Evolutionary conservation across 1,284 basidiomycete genomes (phyloP), one percentile per base, ranked within the genome.

Genomic region (Boletus chippewaensis): DNA sequence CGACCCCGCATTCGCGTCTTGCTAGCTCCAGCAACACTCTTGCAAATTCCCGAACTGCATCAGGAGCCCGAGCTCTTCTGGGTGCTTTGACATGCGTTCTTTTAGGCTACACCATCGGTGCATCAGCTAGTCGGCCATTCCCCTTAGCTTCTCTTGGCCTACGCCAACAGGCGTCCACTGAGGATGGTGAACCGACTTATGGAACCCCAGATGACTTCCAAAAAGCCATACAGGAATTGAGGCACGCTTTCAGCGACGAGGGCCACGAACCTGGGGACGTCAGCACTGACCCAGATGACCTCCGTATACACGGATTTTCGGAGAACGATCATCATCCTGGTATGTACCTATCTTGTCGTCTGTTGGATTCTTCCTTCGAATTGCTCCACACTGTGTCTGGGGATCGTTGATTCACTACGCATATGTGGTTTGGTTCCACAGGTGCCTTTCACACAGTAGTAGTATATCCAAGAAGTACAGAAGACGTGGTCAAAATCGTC

Each of bases 401-500:
- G 13, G 13, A 16, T 12, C 20, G 9, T 10, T 39, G 8, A 18
- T 11, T 55, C 3, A 56, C 41, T 12, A 22, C 6, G 28, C 12
- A 15, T 38, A 32, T 47, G 24, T 0, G 10, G 4, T 8, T 46
- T 42, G n/a, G 24, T n/a, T 42, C 28, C 28, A 45, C 49, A 78
- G 80, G 68, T 40, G 59, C 65, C 26, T 59, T 63, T 7, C 78
- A 79, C 48, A 76, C 71, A 38, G 79, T 80, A 2, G 70, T 83
- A 0, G 75, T 81, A 7, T 80, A 76, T 57, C 80, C 79, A 2
- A 59, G 58, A 24, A 71, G 68, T 5, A 88, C 86, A 0, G 79
- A 84, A 56, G 85, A 88, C 56, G 85, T 88, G 8, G 80, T 84
- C 16, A 72, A 74, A 53, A 76, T 86, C 38, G 80, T 87, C 55